Evolutionary conservation across 805 yeast species (phyloP).

Genomic region (Kurtzmaniella fragi): DNA sequence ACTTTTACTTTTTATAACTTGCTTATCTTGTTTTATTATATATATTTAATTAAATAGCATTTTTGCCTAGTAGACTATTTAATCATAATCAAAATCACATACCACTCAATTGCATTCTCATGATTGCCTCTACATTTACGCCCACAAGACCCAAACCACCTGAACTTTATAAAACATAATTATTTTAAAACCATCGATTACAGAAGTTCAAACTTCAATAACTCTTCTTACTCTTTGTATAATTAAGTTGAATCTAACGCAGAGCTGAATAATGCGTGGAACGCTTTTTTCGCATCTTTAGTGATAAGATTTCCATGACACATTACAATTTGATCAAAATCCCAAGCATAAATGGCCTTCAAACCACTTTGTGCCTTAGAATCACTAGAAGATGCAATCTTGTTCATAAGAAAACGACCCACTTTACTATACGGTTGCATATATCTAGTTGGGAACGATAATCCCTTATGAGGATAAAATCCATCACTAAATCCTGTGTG

Average conservation of each 20-base stretch:
- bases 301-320: constrained; percentile 61
- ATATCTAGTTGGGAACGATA: constrained; percentile 34
- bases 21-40: no score
- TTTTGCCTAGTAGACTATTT: no score
- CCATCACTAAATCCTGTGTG: constrained; percentile 41
- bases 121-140: no score
- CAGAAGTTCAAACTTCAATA: no score
- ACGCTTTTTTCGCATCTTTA: constrained; percentile 23
- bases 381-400: constrained; percentile 10
- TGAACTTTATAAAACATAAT: no score
- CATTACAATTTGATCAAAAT: constrained; percentile 45
- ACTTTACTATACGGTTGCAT: constrained; percentile 36
- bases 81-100: no score
- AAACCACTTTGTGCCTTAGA: constrained; percentile 17
- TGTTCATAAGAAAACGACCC: constrained; percentile 26
- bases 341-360: constrained; percentile 32
- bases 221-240: no score
- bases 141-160: no score
- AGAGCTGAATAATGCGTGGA: constrained; percentile 12
- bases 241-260: background rate
- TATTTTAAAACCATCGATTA: no score
- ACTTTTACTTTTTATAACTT: no score
- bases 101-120: no score
- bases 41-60: no score
- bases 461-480: constrained; percentile 41